Base-by-base conservation (phyloP, 2,329 filamentous ascomycete species). In the Drechslerella dactyloides region DNA sequence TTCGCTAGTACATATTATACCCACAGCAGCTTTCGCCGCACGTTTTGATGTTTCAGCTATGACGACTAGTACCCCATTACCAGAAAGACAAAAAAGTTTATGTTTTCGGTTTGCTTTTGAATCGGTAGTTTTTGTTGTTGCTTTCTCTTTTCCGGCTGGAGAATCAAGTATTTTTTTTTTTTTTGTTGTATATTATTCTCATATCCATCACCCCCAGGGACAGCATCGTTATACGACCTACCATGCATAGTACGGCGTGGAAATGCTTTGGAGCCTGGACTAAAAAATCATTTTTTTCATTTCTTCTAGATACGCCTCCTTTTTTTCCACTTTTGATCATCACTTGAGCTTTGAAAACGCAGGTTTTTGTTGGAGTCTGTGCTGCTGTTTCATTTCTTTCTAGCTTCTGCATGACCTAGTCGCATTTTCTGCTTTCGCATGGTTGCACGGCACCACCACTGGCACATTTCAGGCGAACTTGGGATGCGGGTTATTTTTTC, bases 381-480 rank as follows among this genome's bases (percentile, higher is more conserved):
- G 51, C 59, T 62, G 58, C 35, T 44, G n/a, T 56, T 8, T 58
- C 17, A 8, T 59, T 44, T 48, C 52, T 50, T 19, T 24, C 30
- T n/a, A n/a, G n/a, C 53, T 42, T 27, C 40, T 33, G 51, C 44
- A 60, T 35, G 35, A 44, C 58, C 50, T 33, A 59, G 58, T 35
- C 33, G 48, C 52, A 62, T 62, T 62, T 40, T 62, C 52, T 19
- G 33, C 35, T 44, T 53, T 56, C 54, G 61, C 61, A 53, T 58
- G 37, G 33, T 62, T 69, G 53, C 53, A 58, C 59, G 30, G 56
- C 37, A 69, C 44, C 53, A 10, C 7, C 15, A 44, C 40, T 5
- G 40, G 19, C 44, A 70, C 66, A 70, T 70, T 70, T 70, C 59
- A 64, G 66, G 66, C 66, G 66, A 70, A 70, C 66, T 70, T 64